Evolutionary conservation across 2,329 filamentous ascomycete genomes (phyloP), one percentile per base, ranked within the genome.

Genomic region (Aspergillus pseudoviridinutans): DNA sequence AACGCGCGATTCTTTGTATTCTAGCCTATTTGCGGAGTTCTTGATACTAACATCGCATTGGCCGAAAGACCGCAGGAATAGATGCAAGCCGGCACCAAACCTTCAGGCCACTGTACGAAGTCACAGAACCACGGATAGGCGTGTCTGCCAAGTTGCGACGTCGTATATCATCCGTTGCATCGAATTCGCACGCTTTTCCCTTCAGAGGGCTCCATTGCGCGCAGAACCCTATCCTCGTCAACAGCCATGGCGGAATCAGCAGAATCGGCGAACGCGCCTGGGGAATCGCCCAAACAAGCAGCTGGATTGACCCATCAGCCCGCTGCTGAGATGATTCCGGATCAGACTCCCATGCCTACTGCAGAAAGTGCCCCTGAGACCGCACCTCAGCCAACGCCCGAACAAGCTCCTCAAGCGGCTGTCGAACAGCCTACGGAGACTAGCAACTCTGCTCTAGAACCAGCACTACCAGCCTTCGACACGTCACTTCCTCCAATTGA

Each of bases 401-500:
- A 27, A 47, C 22, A 24, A 47, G 12, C 44, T 24, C 44, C 22
- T 24, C 44, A 47, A 25, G 44, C 24, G 22, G 44, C 22, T 5
- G 10, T 6, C 12, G 44, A 47, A 12, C 20, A 22, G 4, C 41
- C 49, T 12, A 32, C 56, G 41, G 55, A 58, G 10, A 50, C 51
- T 6, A 27, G 47, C 41, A 35, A 52, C 22, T 24, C 35, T 25
- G 47, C 59, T n/a, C 47, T 57, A 25, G 65, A 65, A 49, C 54
- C 55, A 20, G 58, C 58, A 12, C 22, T 57, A 14, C 55, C 56
- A n/a, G 57, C 61, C 5, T 47, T 64, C 10, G 66, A 66, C 27
- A 58, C 64, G 24, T 62, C 69, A 5, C 62, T 69, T 38, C 66
- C 68, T 25, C 42, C 42, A 6, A 57, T 63, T 46, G 62, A 71